Percentiles rank a stretch among this genome's conserved stretches.
Evolutionary conservation across 768 basidiomycete genomes (phyloP).

Genomic region (Leucosporidium creatinivorum): DNA sequence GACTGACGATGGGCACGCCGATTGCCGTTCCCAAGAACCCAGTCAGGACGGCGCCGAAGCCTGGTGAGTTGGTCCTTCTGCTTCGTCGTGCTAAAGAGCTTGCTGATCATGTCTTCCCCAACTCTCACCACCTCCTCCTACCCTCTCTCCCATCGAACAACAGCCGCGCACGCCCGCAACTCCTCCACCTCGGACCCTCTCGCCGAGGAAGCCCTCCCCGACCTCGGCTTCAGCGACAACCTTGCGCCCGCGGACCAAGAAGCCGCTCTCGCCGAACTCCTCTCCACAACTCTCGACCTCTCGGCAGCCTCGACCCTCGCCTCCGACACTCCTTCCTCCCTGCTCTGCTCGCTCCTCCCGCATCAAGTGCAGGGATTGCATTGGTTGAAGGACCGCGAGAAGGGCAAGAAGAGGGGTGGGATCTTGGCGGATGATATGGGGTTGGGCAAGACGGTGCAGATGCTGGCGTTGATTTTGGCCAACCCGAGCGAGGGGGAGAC

Average conservation of each 20-base stretch:
- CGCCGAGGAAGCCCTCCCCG: too few relatives aligned
- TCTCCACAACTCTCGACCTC: constrained; percentile 8
- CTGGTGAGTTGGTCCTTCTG: too few relatives aligned
- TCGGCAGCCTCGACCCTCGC: not conserved
- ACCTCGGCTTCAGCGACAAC: constrained; percentile 9
- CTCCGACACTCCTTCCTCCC: not conserved
- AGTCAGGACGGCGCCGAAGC: too few relatives aligned
- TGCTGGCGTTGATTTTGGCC: constrained; percentile 75
- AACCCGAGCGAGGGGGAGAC: constrained; percentile 52
- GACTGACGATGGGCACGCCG: too few relatives aligned
- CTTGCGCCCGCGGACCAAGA: constrained; percentile 8
- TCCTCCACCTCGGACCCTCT: too few relatives aligned
- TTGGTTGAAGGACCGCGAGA: constrained; percentile 84
- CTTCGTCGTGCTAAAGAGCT: too few relatives aligned
- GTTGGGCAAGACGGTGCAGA: constrained; percentile 74
- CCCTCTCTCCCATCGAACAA: too few relatives aligned
- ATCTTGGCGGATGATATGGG: constrained; percentile 44
- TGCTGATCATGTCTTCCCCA: too few relatives aligned
- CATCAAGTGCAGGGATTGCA: constrained; percentile 66
- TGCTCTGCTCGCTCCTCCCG: constrained; percentile 4
- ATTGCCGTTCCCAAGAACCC: too few relatives aligned
- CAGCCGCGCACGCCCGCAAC: too few relatives aligned
- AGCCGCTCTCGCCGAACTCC: constrained; percentile 21
- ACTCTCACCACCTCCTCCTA: too few relatives aligned
- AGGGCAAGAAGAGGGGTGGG: constrained; percentile 57